Evolutionary conservation across 2,329 filamentous ascomycete genomes (phyloP).

Genomic region (Chrysoporthe cubensis): DNA sequence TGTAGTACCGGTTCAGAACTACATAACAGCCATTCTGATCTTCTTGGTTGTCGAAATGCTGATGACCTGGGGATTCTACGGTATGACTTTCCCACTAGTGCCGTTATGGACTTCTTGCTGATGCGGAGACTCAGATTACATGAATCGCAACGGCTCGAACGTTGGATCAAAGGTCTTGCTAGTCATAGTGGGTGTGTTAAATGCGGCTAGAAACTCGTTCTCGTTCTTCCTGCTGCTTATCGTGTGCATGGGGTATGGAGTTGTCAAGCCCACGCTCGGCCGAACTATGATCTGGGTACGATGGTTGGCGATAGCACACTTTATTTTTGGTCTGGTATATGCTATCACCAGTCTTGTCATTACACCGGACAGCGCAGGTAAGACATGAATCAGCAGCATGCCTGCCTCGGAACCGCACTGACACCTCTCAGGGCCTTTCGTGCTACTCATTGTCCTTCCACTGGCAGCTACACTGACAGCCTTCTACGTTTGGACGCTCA

Average conservation of each 20-base stretch:
- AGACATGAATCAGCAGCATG: conserved; percentile 33
- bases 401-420: neutral
- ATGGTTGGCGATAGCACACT: conserved; percentile 88
- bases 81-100: conserved; percentile 47
- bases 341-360: conserved; percentile 87
- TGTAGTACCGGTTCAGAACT: conserved; percentile 92
- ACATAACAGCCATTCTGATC: conserved; percentile 94
- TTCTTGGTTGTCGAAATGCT: conserved; percentile 96
- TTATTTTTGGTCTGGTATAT: conserved; percentile 93
- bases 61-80: conserved; percentile 98
- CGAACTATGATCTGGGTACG: conserved; percentile 94
- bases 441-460: conserved; percentile 91
- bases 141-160: conserved; percentile 88
- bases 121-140: conserved; percentile 66
- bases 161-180: conserved; percentile 82
- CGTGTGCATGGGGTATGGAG: conserved; percentile 98
- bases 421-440: conserved; percentile 68
- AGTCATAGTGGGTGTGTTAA: conserved; percentile 88
- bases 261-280: conserved; percentile 91
- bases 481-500: conserved; percentile 98
- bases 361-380: conserved; percentile 81
- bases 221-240: conserved; percentile 98
- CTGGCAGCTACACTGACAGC: conserved; percentile 90
- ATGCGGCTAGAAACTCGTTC: conserved; percentile 93
- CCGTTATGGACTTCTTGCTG: neutral